Percentiles rank a stretch among this genome's conserved stretches.
Evolutionary conservation across 140 eudicot genomes (phyloP).

Genomic region (Ambrosia hybrid): DNA sequence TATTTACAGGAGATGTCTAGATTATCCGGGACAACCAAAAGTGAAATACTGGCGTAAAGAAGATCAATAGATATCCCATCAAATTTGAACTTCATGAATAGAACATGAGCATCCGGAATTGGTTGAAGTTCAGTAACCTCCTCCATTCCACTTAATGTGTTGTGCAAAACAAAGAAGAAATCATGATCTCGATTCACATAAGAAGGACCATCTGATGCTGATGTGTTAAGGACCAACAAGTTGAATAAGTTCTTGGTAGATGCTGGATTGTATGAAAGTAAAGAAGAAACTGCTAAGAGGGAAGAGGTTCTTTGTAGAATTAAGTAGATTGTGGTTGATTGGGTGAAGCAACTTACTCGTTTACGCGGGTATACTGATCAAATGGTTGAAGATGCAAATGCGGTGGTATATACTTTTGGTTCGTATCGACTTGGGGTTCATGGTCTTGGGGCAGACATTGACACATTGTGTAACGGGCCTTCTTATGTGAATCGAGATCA

Average conservation of each 20-base stretch:
- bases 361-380: slow-evolving; percentile 79
- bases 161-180: too few species aligned
- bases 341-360: slow-evolving; percentile 92
- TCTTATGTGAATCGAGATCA: slow-evolving; percentile 94
- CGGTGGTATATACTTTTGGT: slow-evolving; percentile 77
- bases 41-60: too few species aligned
- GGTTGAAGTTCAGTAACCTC: too few species aligned
- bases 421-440: slow-evolving; percentile 91
- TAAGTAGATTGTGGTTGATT: slow-evolving; percentile 72
- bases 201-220: slow-evolving; percentile 56
- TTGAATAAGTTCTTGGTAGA: slow-evolving; percentile 77
- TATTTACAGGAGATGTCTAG: too few species aligned
- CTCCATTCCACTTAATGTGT: too few species aligned
- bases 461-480: slow-evolving; percentile 86
- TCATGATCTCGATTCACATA: too few species aligned
- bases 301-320: slow-evolving; percentile 56
- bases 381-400: slow-evolving; percentile 94
- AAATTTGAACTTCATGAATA: too few species aligned
- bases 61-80: too few species aligned
- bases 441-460: slow-evolving; percentile 95
- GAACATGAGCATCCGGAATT: too few species aligned
- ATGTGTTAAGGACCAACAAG: slow-evolving; percentile 48
- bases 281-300: slow-evolving; percentile 61
- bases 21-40: too few species aligned
- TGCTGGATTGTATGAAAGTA: slow-evolving; percentile 60